These are phyloP conservation scores for Colletotrichum shisoi DNA, from an alignment of 2,329 filamentous ascomycete species.

Conservation along the genomic window DNA sequence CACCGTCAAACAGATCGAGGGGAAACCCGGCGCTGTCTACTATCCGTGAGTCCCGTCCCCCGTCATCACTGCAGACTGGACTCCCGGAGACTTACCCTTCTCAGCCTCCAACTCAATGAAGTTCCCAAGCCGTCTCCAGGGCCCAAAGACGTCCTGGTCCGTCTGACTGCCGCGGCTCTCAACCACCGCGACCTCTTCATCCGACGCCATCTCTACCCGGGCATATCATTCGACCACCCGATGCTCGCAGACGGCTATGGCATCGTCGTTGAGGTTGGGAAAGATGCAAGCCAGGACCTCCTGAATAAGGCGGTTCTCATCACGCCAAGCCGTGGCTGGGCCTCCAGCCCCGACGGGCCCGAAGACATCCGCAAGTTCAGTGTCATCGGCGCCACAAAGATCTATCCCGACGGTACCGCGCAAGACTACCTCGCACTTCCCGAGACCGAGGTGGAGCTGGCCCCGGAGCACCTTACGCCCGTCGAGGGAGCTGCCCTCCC, in stretches of 20 bases:
- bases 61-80: neutral
- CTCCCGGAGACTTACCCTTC: neutral
- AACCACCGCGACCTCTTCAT: constrained; percentile 97
- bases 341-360: constrained; percentile 72
- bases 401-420: constrained; percentile 73
- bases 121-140: constrained; percentile 70
- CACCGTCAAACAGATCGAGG: constrained; percentile 73
- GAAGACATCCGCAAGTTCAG: constrained; percentile 67
- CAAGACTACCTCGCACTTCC: constrained; percentile 76
- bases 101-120: constrained; percentile 66
- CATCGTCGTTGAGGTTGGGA: constrained; percentile 71
- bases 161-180: constrained; percentile 79
- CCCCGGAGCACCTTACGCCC: constrained; percentile 74
- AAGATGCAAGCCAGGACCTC: constrained; percentile 53
- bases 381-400: constrained; percentile 74
- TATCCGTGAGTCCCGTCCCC: constrained; percentile 66
- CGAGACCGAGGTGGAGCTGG: constrained; percentile 76
- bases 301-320: constrained; percentile 76
- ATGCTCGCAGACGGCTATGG: constrained; percentile 86
- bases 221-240: constrained; percentile 78
- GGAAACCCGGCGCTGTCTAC: constrained; percentile 88
- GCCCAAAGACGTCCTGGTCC: constrained; percentile 74
- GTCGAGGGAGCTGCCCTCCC: constrained; percentile 85
- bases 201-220: constrained; percentile 89
- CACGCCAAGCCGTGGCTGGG: constrained; percentile 82